Evolutionary conservation across 1,284 basidiomycete species (phyloP).

Genomic region (Dichomitus squalens): DNA sequence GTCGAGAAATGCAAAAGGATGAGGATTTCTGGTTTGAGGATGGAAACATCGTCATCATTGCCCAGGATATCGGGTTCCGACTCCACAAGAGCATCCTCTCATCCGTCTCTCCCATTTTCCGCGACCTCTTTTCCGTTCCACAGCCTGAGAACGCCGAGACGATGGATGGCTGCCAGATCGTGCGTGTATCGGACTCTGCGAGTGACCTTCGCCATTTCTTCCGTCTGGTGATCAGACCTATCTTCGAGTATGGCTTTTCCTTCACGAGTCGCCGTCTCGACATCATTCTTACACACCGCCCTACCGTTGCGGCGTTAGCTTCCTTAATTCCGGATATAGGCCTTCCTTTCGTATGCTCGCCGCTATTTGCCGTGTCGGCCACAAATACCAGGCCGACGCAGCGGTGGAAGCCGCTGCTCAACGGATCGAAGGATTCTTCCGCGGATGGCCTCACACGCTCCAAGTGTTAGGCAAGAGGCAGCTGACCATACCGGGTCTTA

Average conservation of each 20-base stretch:
- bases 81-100: conserved; percentile 8
- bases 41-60: conserved; percentile 9
- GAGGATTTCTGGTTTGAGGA: conserved; percentile 16
- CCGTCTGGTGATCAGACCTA: not conserved
- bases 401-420: not conserved
- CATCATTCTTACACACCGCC: too few relatives aligned
- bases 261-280: too few relatives aligned
- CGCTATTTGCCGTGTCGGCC: conserved; percentile 1
- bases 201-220: conserved; percentile 6
- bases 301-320: too few relatives aligned
- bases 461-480: not conserved
- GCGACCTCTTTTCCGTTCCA: conserved; percentile 2
- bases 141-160: not conserved
- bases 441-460: not conserved
- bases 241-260: not conserved
- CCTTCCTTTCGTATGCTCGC: not conserved
- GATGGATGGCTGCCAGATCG: conserved; percentile 7
- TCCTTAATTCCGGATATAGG: not conserved
- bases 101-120: conserved; percentile 5
- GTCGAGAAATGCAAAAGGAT: not conserved
- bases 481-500: too few relatives aligned
- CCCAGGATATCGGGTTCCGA: conserved; percentile 2
- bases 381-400: conserved; percentile 6
- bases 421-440: not conserved
- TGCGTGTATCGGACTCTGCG: conserved; percentile 1